Evolutionary conservation across 2,329 filamentous ascomycete species (phyloP), one percentile per base, ranked within the genome.

Genomic region (Atkinsonella hypoxylon): DNA sequence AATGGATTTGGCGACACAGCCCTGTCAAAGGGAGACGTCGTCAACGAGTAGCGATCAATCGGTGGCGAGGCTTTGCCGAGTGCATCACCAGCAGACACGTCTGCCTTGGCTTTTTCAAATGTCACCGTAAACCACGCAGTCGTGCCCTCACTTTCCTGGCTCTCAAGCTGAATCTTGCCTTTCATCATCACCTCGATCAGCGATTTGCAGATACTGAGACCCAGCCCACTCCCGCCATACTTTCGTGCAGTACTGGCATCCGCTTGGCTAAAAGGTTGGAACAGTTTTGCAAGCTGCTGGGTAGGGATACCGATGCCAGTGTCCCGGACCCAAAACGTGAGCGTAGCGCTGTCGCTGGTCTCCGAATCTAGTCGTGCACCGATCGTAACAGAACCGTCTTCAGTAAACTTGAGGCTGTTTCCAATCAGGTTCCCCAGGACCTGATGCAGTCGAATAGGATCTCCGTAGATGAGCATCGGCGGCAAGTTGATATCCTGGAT

Each of bases 361-460:
- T 95, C 87, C 8, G 74, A 73, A 44, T 89, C 82, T 18, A 89
- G 77, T 22, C 78, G 78, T 4, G 89, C 87, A 45, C 82, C 82
- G 48, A 96, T 88, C 0, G 87, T 94, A 52, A 96, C 87, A 0
- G 85, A 87, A 0, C 90, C 90, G 52, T 84, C 78, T 51, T 90
- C 86, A 0, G 90, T 96, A 63, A 96, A 96, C 63, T 96, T 96
- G 66, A 95, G 84, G 61, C 87, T 91, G 70, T 96, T 96, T 55
- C 86, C 87, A 42, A 96, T 85, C 26, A 96, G 76, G 61, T 96
- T 96, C 57, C 87, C 87, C 4, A 84, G 70, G 1, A 84, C 81
- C 62, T 85, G 81, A 55, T 84, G 81, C 18, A 85, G 70, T 32
- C 81, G 76, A 52, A 83, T 82, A 0, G 81, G 81, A 54, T 85